These are phyloP conservation scores for Eutypella sp. DNA, from an alignment of 2,329 filamentous ascomycete species.

Conservation along the genomic window DNA sequence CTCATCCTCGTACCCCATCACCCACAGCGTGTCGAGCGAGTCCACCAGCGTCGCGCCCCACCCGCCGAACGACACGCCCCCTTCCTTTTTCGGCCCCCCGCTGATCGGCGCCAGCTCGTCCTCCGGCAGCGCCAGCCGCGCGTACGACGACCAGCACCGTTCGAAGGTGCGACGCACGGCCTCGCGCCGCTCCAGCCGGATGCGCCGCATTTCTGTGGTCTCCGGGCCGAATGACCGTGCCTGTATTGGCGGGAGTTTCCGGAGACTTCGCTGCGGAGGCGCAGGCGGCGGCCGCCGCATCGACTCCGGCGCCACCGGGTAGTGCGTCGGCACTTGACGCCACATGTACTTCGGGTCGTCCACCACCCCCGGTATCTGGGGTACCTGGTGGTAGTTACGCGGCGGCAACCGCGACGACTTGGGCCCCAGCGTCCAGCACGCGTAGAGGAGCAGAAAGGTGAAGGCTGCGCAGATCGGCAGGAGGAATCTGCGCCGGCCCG, in stretches of 20 bases:
- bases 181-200: conserved; percentile 13
- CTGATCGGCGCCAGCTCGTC: conserved; percentile 39
- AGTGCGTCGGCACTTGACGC: conserved; percentile 18
- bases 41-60: conserved; percentile 46
- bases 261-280: conserved; percentile 16
- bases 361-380: conserved; percentile 9
- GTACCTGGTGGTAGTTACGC: not conserved
- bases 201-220: conserved; percentile 8
- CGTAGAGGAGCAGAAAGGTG: not conserved
- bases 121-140: conserved; percentile 34
- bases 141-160: conserved; percentile 34
- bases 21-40: conserved; percentile 27
- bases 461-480: not conserved
- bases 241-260: conserved; percentile 17
- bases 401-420: no score
- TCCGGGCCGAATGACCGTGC: conserved; percentile 11
- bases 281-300: conserved; percentile 17
- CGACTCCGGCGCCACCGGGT: conserved; percentile 15
- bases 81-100: no score
- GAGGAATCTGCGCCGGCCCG: not conserved
- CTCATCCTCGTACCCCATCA: conserved; percentile 42
- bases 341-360: conserved; percentile 21
- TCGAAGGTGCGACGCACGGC: conserved; percentile 17
- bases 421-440: not conserved
- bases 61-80: conserved; percentile 35